These are phyloP conservation scores for Fusarium robinianum DNA, from an alignment of 2,329 filamentous ascomycete species.

Conservation along the genomic window DNA sequence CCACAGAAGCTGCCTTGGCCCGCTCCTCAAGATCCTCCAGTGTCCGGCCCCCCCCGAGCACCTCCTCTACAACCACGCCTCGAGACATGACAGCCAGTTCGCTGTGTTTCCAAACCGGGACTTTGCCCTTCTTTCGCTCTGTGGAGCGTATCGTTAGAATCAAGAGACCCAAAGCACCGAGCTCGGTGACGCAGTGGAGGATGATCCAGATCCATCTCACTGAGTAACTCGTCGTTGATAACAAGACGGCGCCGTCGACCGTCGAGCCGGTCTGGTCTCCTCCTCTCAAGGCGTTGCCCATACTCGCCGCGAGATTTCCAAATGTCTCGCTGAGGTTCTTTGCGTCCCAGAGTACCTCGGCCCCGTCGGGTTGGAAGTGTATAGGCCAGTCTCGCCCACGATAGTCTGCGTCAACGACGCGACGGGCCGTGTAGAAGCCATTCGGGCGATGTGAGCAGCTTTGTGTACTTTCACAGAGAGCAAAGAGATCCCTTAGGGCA, in stretches of 20 bases:
- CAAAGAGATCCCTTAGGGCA: constrained; percentile 19
- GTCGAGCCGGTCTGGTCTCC: constrained; percentile 2
- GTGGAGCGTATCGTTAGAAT: constrained; percentile 4
- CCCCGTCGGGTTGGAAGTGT: constrained; percentile 8
- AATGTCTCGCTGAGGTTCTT: constrained; percentile 6
- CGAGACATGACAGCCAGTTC: constrained; percentile 18
- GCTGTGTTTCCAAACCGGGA: constrained; percentile 20
- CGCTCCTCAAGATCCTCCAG: constrained; percentile 1
- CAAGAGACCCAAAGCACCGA: constrained; percentile 8
- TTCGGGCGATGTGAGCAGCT: constrained; percentile 20
- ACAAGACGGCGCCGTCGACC: constrained; percentile 1
- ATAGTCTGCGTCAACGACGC: no score
- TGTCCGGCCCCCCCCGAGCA: constrained; percentile 7
- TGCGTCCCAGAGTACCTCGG: constrained; percentile 12
- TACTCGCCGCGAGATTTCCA: constrained; percentile 17
- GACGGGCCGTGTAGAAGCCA: constrained; percentile 11
- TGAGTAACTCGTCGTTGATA: constrained; percentile 10
- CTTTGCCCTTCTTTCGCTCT: background rate
- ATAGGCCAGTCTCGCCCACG: background rate
- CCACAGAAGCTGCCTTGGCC: constrained; percentile 4
- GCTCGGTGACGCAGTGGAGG: constrained; percentile 10
- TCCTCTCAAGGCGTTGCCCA: constrained; percentile 18
- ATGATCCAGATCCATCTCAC: constrained; percentile 21
- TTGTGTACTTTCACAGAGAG: constrained; percentile 5
- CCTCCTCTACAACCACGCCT: constrained; percentile 4